Percentiles rank a stretch among this genome's conserved stretches.
Conservation (phyloP, 805 yeast species). For the Ogataea philodendri region DNA sequence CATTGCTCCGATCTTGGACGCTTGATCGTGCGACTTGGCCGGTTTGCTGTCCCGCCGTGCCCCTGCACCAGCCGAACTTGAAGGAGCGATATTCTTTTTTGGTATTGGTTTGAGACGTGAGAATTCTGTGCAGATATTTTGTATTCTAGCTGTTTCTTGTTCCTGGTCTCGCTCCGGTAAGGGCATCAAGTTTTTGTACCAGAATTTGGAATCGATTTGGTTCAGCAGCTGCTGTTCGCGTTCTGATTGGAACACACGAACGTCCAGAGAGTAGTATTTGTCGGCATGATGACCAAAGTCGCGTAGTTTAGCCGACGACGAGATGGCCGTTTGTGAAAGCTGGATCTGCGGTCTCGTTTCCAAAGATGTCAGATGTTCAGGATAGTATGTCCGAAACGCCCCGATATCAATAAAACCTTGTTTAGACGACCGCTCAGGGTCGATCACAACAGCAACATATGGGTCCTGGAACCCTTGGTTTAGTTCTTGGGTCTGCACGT, state of each 20-base stretch:
- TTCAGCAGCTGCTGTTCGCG: slow-evolving; percentile 48
- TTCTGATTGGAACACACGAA: slow-evolving; percentile 55
- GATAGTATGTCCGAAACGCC: slow-evolving; percentile 71
- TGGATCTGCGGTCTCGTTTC: slow-evolving; percentile 6
- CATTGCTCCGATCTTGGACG: slow-evolving; percentile 1
- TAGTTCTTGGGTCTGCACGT: slow-evolving; percentile 82
- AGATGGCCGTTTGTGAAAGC: slow-evolving; percentile 32
- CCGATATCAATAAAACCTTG: slow-evolving; percentile 78
- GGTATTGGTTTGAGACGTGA: slow-evolving; percentile 3
- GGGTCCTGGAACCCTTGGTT: slow-evolving; percentile 92
- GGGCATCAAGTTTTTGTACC: slow-evolving; percentile 40
- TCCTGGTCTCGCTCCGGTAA: slow-evolving; percentile 16
- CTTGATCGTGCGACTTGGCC: slow-evolving; percentile 4
- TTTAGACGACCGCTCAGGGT: slow-evolving; percentile 65
- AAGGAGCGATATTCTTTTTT: slow-evolving; percentile 1
- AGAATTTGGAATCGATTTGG: slow-evolving; percentile 43
- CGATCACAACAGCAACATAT: slow-evolving; percentile 82
- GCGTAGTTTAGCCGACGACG: slow-evolving; percentile 49
- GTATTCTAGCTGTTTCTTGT: slow-evolving; percentile 13
- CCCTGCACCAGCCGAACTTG: slow-evolving; percentile 1
- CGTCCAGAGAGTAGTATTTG: slow-evolving; percentile 63
- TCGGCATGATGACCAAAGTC: slow-evolving; percentile 74
- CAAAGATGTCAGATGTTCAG: slow-evolving; percentile 17
- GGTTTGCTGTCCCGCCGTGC: slow-evolving; percentile 1
- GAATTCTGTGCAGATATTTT: slow-evolving; percentile 8